Conservation (phyloP, 179 eudicot species). For the Nepenthes alata region DNA sequence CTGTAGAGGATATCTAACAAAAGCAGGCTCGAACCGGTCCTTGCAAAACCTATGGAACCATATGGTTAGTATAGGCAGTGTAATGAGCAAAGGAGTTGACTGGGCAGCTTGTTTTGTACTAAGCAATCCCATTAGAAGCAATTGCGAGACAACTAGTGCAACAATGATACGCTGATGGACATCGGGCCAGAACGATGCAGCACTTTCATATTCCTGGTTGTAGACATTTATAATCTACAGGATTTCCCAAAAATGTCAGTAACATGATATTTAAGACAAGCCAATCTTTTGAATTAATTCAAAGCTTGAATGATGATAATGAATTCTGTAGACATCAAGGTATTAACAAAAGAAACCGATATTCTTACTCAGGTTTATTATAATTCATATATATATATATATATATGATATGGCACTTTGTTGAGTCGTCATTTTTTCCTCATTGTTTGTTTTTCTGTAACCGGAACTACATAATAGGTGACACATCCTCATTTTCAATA, state of each 20-base stretch:
- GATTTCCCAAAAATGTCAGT: not conserved
- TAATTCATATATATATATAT: no score
- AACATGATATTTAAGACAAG: not conserved
- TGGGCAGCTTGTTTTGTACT: slow-evolving; percentile 27
- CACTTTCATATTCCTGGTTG: slow-evolving; percentile 31
- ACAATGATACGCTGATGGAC: slow-evolving; percentile 23
- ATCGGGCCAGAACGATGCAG: slow-evolving; percentile 35
- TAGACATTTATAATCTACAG: slow-evolving; percentile 24
- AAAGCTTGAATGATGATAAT: no score
- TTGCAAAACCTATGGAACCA: slow-evolving; percentile 22
- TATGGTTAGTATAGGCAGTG: slow-evolving; percentile 27
- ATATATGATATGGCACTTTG: no score
- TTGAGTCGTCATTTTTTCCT: no score
- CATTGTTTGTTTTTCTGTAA: no score
- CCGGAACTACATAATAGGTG: no score
- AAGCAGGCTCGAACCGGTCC: slow-evolving; percentile 20
- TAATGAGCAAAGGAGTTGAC: slow-evolving; percentile 27
- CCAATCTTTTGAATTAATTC: no score
- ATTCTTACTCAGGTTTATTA: no score
- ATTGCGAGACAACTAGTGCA: slow-evolving; percentile 22
- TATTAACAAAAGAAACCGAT: no score
- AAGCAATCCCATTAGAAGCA: slow-evolving; percentile 27
- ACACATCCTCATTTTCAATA: no score
- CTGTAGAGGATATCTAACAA: slow-evolving; percentile 23
- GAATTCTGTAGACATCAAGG: no score